phyloP scores from a whole-genome alignment of 441 rosid species.

The Eutrema salsugineum region DNA sequence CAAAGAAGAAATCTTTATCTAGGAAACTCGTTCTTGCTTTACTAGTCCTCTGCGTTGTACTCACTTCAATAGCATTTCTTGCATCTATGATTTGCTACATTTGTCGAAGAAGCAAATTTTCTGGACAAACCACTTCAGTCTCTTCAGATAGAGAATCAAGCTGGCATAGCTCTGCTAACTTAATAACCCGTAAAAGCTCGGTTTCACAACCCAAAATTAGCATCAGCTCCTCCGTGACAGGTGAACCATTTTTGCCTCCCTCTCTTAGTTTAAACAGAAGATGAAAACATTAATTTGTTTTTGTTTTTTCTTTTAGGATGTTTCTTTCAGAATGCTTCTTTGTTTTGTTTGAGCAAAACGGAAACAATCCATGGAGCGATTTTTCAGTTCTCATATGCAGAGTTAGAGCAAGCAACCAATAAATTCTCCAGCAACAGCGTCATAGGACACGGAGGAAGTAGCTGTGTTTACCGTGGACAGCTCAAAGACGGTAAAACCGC shows the following conservation, averaged over 20 bases:
- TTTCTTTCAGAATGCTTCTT: slow-evolving; percentile 49
- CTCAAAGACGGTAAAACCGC: slow-evolving; percentile 76
- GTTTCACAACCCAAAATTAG: slow-evolving; percentile 39
- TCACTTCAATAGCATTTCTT: slow-evolving; percentile 67
- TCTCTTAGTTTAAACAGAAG: background rate
- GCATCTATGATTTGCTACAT: slow-evolving; percentile 58
- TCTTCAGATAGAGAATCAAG: slow-evolving; percentile 72
- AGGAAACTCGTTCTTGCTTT: slow-evolving; percentile 53
- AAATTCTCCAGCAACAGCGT: slow-evolving; percentile 70
- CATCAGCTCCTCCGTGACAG: slow-evolving; percentile 38
- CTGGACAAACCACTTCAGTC: slow-evolving; percentile 40
- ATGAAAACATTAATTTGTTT: background rate
- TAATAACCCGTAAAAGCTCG: slow-evolving; percentile 55
- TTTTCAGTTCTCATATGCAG: slow-evolving; percentile 60
- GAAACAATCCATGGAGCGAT: slow-evolving; percentile 59
- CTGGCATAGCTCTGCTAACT: slow-evolving; percentile 73
- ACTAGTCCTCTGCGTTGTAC: slow-evolving; percentile 54
- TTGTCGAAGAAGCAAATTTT: slow-evolving; percentile 44
- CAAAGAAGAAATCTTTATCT: slow-evolving; percentile 41
- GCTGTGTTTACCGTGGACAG: slow-evolving; percentile 82
- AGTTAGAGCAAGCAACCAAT: slow-evolving; percentile 69
- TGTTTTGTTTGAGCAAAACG: slow-evolving; percentile 46
- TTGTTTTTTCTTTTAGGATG: slow-evolving; percentile 49
- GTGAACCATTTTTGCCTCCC: background rate
- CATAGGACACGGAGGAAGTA: slow-evolving; percentile 89